Evolutionary conservation across 176 grass and related monocot species (phyloP), one percentile per base, ranked within the genome.

Genomic region (Zoysia japonica): DNA sequence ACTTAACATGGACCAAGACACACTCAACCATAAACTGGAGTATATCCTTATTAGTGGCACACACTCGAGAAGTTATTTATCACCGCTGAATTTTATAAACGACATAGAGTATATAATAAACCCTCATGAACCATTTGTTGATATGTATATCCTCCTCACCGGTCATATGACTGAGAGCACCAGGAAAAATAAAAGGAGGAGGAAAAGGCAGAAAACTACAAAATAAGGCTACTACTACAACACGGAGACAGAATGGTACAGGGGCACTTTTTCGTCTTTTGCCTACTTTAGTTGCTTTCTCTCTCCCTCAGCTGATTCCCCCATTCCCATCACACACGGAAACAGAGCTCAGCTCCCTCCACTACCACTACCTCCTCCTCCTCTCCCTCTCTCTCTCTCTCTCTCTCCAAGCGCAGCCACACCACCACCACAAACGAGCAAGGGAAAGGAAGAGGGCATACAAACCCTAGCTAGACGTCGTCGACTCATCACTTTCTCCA

Each of bases 181-280:
- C 67, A 65, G 28, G 48, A 16, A 69, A 80, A 47, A 57, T n/a
- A 57, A 9, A 11, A 50, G 11, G 1, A 42, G 13, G 68, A 44
- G 43, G 0, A 59, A 80, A 59, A 78, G 53, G 66, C 67, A 48
- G 43, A 9, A 36, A 49, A 82, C 47, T 80, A 82, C 79, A 87
- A 87, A 83, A 78, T 72, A 77, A 76, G 74, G 74, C 60, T 54
- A 83, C 67, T 61, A 61, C 45, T 5, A 47, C 45, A 47, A 6
- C n/a, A 72, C 62, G 50, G 79, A 87, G 76, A 79, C 76, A 79
- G 76, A 79, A 79, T 43, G 67, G 85, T 46, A 66, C 85, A 78
- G 70, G 60, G 19, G 43, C 53, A 50, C 74, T 67, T 87, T 82
- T 82, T 45, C 73, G 17, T 72, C 80, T 49, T 66, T 47, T 78